Evolutionary conservation across 1,139 yeast genomes (phyloP).

Genomic region (Suhomyces taliae): DNA sequence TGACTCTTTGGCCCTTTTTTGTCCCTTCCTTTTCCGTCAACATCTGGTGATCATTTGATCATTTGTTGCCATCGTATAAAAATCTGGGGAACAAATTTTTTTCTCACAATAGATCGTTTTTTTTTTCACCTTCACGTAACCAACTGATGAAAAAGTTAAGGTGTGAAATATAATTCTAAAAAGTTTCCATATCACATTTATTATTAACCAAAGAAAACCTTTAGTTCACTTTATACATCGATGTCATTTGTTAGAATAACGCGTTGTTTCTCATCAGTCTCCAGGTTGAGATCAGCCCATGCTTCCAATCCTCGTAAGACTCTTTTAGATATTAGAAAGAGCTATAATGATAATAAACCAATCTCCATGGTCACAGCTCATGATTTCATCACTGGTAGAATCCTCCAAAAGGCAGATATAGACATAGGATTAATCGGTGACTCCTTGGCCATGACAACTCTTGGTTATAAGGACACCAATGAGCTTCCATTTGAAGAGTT

Average conservation of each 20-base stretch:
- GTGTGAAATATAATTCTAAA: too few relatives aligned
- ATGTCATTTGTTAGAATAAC: neutral
- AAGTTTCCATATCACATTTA: too few relatives aligned
- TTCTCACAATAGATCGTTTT: too few relatives aligned
- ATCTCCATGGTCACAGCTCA: slow-evolving; percentile 83
- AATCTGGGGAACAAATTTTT: too few relatives aligned
- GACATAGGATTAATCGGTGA: slow-evolving; percentile 87
- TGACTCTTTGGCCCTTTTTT: too few relatives aligned
- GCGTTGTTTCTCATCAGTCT: slow-evolving; percentile 10
- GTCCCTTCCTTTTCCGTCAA: too few relatives aligned
- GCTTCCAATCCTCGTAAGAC: slow-evolving; percentile 24
- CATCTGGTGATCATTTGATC: too few relatives aligned
- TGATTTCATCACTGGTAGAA: slow-evolving; percentile 73
- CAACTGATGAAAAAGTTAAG: too few relatives aligned
- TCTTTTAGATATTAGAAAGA: slow-evolving; percentile 41
- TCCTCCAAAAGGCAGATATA: slow-evolving; percentile 67
- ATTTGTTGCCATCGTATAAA: too few relatives aligned
- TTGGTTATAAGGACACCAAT: slow-evolving; percentile 79
- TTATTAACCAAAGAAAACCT: neutral
- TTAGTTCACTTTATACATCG: neutral
- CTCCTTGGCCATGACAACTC: slow-evolving; percentile 87
- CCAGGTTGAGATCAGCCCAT: slow-evolving; percentile 14
- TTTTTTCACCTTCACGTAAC: too few relatives aligned
- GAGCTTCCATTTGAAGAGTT: slow-evolving; percentile 78
- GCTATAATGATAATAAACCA: slow-evolving; percentile 47